These are phyloP conservation scores for Macadamia integrifolia DNA, from an alignment of 164 flowering plant genomes.

Conservation along the genomic window DNA sequence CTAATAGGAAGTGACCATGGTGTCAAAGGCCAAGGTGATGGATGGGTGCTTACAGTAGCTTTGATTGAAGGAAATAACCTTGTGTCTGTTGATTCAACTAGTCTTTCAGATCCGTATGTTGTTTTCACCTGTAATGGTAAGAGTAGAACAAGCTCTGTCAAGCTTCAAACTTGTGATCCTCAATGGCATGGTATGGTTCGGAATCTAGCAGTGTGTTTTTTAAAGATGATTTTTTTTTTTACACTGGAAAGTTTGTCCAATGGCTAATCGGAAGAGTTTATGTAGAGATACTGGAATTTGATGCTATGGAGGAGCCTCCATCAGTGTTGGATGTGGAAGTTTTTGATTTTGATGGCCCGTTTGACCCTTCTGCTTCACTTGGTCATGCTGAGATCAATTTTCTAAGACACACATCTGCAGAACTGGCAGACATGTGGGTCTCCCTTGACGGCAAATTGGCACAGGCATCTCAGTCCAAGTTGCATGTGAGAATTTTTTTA, in stretches of 20 bases:
- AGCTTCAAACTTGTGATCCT: conserved; percentile 69
- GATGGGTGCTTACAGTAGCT: conserved; percentile 93
- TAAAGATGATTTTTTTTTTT: neutral
- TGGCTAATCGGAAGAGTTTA: conserved; percentile 1
- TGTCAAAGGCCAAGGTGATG: conserved; percentile 66
- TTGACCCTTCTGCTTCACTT: conserved; percentile 64
- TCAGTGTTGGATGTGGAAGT: conserved; percentile 80
- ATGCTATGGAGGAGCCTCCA: conserved; percentile 87
- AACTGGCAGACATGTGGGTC: conserved; percentile 76
- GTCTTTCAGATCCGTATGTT: conserved; percentile 63
- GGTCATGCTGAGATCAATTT: conserved; percentile 85
- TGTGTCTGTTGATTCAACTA: conserved; percentile 39
- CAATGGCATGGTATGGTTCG: conserved; percentile 61
- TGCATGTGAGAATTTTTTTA: conserved; percentile 71
- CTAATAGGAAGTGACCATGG: conserved; percentile 67
- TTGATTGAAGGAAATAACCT: conserved; percentile 63
- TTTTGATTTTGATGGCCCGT: conserved; percentile 80
- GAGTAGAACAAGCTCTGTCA: conserved; percentile 78
- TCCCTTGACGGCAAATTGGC: conserved; percentile 67
- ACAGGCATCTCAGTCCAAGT: conserved; percentile 59
- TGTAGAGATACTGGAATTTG: conserved; percentile 86
- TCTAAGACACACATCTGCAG: conserved; percentile 52
- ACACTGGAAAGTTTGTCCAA: neutral
- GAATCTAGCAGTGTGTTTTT: neutral
- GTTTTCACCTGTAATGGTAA: conserved; percentile 76